Percentiles rank a stretch among this genome's conserved stretches.
phyloP scores from a whole-genome alignment of 169 alveolate genomes.

The Plasmodium coatneyi region DNA sequence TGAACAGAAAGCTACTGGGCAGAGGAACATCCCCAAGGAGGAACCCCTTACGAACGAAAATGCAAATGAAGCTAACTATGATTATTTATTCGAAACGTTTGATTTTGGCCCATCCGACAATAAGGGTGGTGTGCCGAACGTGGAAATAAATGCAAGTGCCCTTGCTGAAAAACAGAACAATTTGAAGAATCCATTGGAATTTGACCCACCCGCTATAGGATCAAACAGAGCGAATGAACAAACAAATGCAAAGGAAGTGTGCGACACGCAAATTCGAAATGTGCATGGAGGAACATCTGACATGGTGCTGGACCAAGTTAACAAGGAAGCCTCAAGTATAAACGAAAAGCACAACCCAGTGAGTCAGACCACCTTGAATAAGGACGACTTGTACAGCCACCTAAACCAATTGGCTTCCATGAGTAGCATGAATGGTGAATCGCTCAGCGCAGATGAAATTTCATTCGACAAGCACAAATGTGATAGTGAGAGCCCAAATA shows the following conservation, averaged over 20 bases:
- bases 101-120: not conserved
- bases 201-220: not conserved
- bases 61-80: slow-evolving; percentile 16
- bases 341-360: not conserved
- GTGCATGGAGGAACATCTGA: not conserved
- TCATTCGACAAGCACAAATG: not conserved
- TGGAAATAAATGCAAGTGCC: not conserved
- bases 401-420: not conserved
- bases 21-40: not conserved
- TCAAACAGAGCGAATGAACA: not conserved
- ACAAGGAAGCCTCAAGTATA: not conserved
- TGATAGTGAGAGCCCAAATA: not conserved
- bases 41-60: not conserved
- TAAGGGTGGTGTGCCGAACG: not conserved
- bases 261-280: not conserved
- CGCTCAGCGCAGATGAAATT: not conserved
- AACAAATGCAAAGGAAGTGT: not conserved
- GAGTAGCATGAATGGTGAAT: not conserved
- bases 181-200: not conserved
- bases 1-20: not conserved
- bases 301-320: not conserved
- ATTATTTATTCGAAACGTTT: slow-evolving; percentile 44
- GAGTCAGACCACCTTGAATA: not conserved
- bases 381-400: not conserved
- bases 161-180: not conserved